Conservation (phyloP, 2,329 filamentous ascomycete species). For the Cryphonectria japonica region DNA sequence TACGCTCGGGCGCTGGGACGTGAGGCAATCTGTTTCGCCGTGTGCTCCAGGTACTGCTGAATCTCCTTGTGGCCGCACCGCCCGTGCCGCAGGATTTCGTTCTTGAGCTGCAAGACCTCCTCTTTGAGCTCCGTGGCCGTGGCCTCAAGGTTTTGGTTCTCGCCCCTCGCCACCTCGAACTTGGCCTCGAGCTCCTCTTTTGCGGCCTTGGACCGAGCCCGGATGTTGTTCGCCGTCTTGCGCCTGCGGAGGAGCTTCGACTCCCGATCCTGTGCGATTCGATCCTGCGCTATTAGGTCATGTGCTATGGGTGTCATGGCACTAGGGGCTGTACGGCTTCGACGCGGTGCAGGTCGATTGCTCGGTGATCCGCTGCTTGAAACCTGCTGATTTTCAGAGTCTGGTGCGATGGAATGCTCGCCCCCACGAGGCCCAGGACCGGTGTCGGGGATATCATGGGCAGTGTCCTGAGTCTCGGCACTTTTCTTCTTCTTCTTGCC, state of each 20-base stretch:
- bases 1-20: too few species aligned
- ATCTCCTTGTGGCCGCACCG: constrained; percentile 37
- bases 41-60: constrained; percentile 35
- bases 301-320: neutral
- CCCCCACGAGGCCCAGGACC: neutral
- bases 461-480: neutral
- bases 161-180: constrained; percentile 29
- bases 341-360: too few species aligned
- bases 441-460: too few species aligned
- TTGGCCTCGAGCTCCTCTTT: constrained; percentile 34
- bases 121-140: constrained; percentile 33
- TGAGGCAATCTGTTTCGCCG: constrained; percentile 27
- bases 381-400: neutral
- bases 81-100: constrained; percentile 37
- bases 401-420: neutral
- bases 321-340: neutral
- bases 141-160: constrained; percentile 31
- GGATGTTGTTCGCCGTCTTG: constrained; percentile 37
- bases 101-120: constrained; percentile 39
- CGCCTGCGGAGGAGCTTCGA: constrained; percentile 36
- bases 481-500: neutral
- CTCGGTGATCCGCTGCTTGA: neutral
- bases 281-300: too few species aligned
- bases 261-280: neutral
- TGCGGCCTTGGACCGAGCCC: constrained; percentile 37